Evolutionary conservation across 192 early-diverging fungal species (phyloP).

Genomic region (Coemansia sp.): DNA sequence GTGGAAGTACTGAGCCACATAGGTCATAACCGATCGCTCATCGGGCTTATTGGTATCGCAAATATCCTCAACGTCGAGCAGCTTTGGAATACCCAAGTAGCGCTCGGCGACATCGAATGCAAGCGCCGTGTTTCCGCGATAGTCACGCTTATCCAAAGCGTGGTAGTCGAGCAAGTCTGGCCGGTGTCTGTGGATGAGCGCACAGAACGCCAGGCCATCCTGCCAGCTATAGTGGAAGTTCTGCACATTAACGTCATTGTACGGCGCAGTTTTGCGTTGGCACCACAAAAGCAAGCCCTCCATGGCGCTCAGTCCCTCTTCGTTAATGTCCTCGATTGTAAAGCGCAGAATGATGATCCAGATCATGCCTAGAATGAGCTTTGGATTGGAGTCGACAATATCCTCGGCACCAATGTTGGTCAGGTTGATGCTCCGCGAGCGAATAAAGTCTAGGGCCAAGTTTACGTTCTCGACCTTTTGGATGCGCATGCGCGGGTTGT

Average conservation of each 20-base stretch:
- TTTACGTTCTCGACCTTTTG: conserved; percentile 96
- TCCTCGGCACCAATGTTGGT: conserved; percentile 99
- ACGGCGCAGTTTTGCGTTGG: conserved; percentile 88
- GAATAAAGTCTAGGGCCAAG: conserved; percentile 92
- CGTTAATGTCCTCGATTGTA: conserved; percentile 90
- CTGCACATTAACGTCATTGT: conserved; percentile 79
- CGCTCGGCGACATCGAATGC: conserved; percentile 94
- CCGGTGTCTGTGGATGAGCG: conserved; percentile 94
- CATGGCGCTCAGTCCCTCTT: conserved; percentile 94
- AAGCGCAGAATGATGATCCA: conserved; percentile 98
- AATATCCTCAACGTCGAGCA: conserved; percentile 95
- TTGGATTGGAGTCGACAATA: conserved; percentile 90
- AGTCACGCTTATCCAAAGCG: conserved; percentile 78
- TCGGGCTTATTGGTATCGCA: conserved; percentile 93
- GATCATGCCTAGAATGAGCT: conserved; percentile 93
- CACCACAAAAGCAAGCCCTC: conserved; percentile 97
- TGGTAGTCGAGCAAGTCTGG: conserved; percentile 93
- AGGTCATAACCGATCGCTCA: conserved; percentile 97
- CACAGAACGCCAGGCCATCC: conserved; percentile 94
- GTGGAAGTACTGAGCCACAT: conserved; percentile 98
- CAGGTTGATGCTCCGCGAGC: conserved; percentile 76
- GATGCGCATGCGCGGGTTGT: conserved; percentile 85
- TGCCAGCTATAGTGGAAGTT: conserved; percentile 95
- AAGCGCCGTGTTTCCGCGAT: conserved; percentile 83
- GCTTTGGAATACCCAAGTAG: conserved; percentile 87